Evolutionary conservation across 2,329 filamentous ascomycete species (phyloP).

Genomic region (Fusarium sp.): DNA sequence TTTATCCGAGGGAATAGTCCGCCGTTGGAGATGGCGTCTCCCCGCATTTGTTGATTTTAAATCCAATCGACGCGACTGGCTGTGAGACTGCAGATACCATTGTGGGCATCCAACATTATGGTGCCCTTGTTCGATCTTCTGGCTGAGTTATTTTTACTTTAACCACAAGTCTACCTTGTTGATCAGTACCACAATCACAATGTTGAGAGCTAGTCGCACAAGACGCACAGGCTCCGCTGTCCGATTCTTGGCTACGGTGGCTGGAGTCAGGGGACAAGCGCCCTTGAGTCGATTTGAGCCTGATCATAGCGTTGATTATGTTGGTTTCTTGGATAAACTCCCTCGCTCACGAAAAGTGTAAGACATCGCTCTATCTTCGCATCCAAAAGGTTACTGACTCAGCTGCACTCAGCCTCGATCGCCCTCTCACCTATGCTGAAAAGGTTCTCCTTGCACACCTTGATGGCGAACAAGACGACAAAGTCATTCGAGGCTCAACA

Average conservation of each 20-base stretch:
- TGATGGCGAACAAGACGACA: neutral
- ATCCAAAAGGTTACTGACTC: neutral
- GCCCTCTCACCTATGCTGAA: neutral
- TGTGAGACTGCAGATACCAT: no score
- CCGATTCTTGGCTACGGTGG: conserved; percentile 13
- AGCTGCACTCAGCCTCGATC: neutral
- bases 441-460: neutral
- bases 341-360: neutral
- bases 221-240: neutral
- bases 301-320: conserved; percentile 14
- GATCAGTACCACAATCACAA: neutral
- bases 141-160: no score
- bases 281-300: conserved; percentile 18
- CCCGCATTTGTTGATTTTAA: conserved; percentile 9
- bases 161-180: no score
- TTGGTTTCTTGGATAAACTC: conserved; percentile 4
- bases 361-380: neutral
- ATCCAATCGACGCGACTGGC: neutral
- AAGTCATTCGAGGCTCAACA: conserved; percentile 90
- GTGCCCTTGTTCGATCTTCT: no score
- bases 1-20: neutral
- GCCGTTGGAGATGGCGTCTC: no score
- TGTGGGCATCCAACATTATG: no score
- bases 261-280: conserved; percentile 7
- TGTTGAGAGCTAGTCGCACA: conserved; percentile 12